Evolutionary conservation across 2,329 filamentous ascomycete genomes (phyloP).

Genomic region (Ustulina deusta): DNA sequence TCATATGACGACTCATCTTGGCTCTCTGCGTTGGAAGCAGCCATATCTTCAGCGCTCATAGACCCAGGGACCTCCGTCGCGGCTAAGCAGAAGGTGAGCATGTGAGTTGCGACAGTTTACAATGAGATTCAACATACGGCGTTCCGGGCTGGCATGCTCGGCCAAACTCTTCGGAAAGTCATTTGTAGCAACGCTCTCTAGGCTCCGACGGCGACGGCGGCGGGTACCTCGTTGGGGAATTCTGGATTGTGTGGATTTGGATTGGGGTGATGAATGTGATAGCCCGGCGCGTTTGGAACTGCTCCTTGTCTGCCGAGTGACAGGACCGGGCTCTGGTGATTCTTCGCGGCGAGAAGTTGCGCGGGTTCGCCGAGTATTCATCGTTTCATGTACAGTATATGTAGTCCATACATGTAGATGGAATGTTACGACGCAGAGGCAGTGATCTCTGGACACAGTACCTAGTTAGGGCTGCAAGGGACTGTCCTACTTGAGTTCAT

Average conservation of each 20-base stretch:
- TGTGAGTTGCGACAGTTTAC: constrained; percentile 6
- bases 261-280: constrained; percentile 30
- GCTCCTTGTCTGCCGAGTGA: constrained; percentile 42
- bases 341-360: constrained; percentile 37
- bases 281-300: constrained; percentile 37
- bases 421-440: not conserved
- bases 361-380: constrained; percentile 43
- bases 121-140: constrained; percentile 20
- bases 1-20: constrained; percentile 39
- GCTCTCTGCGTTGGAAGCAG: constrained; percentile 25
- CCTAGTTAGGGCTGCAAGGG: not conserved
- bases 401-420: not conserved
- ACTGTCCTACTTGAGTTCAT: not conserved
- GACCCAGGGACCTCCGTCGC: constrained; percentile 18
- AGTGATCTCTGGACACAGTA: not conserved
- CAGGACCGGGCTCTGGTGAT: constrained; percentile 36
- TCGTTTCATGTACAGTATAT: constrained; percentile 29
- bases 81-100: constrained; percentile 33
- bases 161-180: constrained; percentile 37
- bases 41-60: constrained; percentile 6
- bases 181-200: constrained; percentile 42
- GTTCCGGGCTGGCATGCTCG: constrained; percentile 31
- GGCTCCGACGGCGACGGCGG: constrained; percentile 39
- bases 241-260: constrained; percentile 22
- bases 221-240: constrained; percentile 43